These are phyloP conservation scores for Hanseniaspora gamundiae DNA, from an alignment of 1,139 yeast species.

Conservation along the genomic window DNA sequence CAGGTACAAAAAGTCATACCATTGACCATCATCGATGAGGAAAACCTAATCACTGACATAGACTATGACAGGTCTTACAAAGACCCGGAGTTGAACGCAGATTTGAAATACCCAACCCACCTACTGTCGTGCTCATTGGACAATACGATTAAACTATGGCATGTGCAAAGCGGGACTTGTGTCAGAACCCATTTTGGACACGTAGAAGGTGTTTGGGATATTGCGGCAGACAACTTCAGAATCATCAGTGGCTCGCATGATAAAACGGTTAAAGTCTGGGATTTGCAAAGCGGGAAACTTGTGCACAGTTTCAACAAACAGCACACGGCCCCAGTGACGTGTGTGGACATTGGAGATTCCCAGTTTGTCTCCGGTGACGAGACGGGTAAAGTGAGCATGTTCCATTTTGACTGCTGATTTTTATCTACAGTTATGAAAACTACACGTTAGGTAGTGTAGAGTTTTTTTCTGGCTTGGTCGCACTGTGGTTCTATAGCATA, in stretches of 20 bases:
- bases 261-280: conserved; percentile 86
- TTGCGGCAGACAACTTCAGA: conserved; percentile 89
- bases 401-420: conserved; percentile 2
- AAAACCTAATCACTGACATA: conserved; percentile 28
- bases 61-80: conserved; percentile 15
- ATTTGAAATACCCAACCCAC: conserved; percentile 55
- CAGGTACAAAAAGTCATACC: conserved; percentile 90
- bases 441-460: too few species aligned
- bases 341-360: conserved; percentile 85
- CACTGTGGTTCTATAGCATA: too few species aligned
- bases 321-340: conserved; percentile 50
- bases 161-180: conserved; percentile 73
- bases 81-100: conserved; percentile 15
- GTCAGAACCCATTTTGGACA: conserved; percentile 93
- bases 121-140: conserved; percentile 79
- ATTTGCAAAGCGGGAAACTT: conserved; percentile 83
- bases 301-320: conserved; percentile 69
- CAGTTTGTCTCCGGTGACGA: conserved; percentile 80
- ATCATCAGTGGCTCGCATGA: conserved; percentile 93
- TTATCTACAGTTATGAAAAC: too few species aligned
- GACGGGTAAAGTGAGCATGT: conserved; percentile 4
- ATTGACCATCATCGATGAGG: conserved; percentile 39
- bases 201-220: conserved; percentile 95
- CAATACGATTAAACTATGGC: conserved; percentile 91
- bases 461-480: too few species aligned